Percentiles rank a stretch among this genome's conserved stretches.
phyloP scores from a whole-genome alignment of 2,329 filamentous ascomycete genomes.

The Chaetothyriales sp. region DNA sequence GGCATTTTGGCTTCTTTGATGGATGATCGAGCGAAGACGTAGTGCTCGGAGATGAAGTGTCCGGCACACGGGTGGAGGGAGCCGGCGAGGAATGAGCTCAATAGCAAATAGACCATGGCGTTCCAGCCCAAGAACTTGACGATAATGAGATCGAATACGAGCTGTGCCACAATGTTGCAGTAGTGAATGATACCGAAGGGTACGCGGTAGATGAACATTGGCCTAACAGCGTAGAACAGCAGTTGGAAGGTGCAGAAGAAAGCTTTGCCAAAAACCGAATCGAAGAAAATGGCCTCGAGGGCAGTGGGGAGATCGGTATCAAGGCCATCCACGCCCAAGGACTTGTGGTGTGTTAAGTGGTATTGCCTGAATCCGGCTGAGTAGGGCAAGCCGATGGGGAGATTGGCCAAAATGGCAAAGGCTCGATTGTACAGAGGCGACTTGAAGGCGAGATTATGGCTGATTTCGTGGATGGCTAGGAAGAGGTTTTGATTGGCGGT shows the following conservation, averaged over 20 bases:
- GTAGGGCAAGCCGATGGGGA: conserved; percentile 91
- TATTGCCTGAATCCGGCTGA: conserved; percentile 94
- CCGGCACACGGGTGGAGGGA: conserved; percentile 87
- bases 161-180: conserved; percentile 65
- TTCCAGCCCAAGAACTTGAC: conserved; percentile 47
- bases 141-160: conserved; percentile 62
- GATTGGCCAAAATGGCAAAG: conserved; percentile 83
- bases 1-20: conserved; percentile 23
- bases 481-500: conserved; percentile 98
- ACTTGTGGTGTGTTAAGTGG: conserved; percentile 98
- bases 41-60: conserved; percentile 98
- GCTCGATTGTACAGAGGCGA: conserved; percentile 67
- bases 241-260: conserved; percentile 99
- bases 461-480: conserved; percentile 96
- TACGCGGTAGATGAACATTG: conserved; percentile 84
- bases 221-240: conserved; percentile 91
- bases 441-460: conserved; percentile 88
- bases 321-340: conserved; percentile 85
- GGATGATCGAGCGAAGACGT: conserved; percentile 49
- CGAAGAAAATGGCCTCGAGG: conserved; percentile 79
- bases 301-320: conserved; percentile 92
- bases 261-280: conserved; percentile 85
- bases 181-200: conserved; percentile 76
- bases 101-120: conserved; percentile 66
- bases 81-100: conserved; percentile 86